Percentiles rank a stretch among this genome's conserved stretches.
Conservation (phyloP, 306 rosid species). For the Parietaria judaica region DNA sequence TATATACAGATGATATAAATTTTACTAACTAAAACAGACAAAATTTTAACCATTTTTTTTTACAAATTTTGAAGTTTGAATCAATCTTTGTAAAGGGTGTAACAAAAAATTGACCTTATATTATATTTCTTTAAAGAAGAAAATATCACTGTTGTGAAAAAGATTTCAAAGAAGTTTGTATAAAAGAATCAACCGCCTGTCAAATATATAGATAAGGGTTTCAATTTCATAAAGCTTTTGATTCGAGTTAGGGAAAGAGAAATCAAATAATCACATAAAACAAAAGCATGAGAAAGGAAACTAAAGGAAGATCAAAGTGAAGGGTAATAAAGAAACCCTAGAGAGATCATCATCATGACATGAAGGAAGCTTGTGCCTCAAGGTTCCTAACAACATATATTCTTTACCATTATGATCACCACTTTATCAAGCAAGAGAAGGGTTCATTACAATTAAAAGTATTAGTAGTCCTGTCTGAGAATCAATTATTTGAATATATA, state of each 20-base stretch:
- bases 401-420: conserved; percentile 6
- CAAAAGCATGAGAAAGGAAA: conserved; percentile 28
- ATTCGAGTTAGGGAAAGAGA: conserved; percentile 23
- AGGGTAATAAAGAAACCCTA: conserved; percentile 26
- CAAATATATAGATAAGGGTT: conserved; percentile 19
- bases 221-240: conserved; percentile 41
- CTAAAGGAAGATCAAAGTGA: conserved; percentile 24
- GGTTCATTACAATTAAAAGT: conserved; percentile 18
- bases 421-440: conserved; percentile 28
- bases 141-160: conserved; percentile 13
- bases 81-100: background rate
- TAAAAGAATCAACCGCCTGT: conserved; percentile 37
- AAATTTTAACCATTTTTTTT: background rate
- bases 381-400: conserved; percentile 23
- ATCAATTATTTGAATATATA: conserved; percentile 17
- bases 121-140: conserved; percentile 10
- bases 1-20: too few relatives aligned
- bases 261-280: conserved; percentile 26
- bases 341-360: conserved; percentile 15
- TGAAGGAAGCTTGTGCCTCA: conserved; percentile 54
- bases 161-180: conserved; percentile 21
- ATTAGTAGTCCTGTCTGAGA: conserved; percentile 27
- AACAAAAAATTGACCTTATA: conserved; percentile 18
- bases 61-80: conserved; percentile 3
- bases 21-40: too few relatives aligned